Percentiles rank a stretch among this genome's conserved stretches.
Conservation (phyloP, 163 green algal genomes). For the Scenedesmus sp. region DNA sequence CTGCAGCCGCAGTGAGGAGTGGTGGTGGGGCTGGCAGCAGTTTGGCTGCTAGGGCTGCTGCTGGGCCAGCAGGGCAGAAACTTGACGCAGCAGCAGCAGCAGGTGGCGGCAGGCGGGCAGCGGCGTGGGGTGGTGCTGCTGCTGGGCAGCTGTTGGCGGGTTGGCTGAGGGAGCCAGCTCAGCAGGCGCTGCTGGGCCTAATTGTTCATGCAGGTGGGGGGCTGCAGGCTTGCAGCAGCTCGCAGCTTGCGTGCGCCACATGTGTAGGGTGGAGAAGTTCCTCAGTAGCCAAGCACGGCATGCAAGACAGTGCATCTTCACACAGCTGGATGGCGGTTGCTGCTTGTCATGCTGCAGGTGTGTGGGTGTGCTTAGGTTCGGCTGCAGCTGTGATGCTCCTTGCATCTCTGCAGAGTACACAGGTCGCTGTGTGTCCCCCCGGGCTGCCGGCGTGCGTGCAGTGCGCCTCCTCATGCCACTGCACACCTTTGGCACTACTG, state of each 20-base stretch:
- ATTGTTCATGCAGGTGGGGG: slow-evolving; percentile 65
- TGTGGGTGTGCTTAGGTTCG: too few species aligned
- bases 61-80: not conserved
- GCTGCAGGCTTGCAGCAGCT: not conserved
- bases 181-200: slow-evolving; percentile 63
- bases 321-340: too few species aligned
- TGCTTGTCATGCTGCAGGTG: too few species aligned
- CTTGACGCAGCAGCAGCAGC: slow-evolving; percentile 5
- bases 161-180: slow-evolving; percentile 3
- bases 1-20: not conserved
- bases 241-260: not conserved
- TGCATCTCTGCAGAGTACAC: too few species aligned
- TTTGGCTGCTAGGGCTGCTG: not conserved
- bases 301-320: too few species aligned
- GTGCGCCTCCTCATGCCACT: too few species aligned
- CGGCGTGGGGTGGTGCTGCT: not conserved
- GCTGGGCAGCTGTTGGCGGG: not conserved
- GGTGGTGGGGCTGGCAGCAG: not conserved
- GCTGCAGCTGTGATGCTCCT: too few species aligned
- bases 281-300: not conserved
- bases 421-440: too few species aligned
- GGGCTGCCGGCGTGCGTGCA: too few species aligned
- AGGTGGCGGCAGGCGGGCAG: not conserved
- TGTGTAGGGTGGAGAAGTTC: too few species aligned
- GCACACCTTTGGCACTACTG: too few species aligned